These are phyloP conservation scores for Chalciporus piperatus DNA, from an alignment of 768 basidiomycete genomes.

Conservation along the genomic window DNA sequence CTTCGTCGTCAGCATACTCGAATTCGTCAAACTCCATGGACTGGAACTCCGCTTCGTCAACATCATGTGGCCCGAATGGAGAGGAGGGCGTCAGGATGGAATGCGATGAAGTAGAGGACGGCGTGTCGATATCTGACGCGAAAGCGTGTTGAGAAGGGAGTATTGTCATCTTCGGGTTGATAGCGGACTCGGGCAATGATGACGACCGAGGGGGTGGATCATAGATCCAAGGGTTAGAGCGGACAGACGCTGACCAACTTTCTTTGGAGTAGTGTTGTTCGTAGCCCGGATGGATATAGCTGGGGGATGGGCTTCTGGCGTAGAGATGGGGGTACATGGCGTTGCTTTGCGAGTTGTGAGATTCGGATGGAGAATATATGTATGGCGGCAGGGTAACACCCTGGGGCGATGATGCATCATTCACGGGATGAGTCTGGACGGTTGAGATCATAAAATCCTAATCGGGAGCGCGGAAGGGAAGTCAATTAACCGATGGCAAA, in stretches of 20 bases:
- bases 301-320: slow-evolving; percentile 19
- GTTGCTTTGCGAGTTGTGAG: slow-evolving; percentile 16
- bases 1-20: slow-evolving; percentile 32
- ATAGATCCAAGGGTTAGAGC: slow-evolving; percentile 17
- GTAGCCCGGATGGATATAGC: slow-evolving; percentile 20
- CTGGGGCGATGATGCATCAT: slow-evolving; percentile 22
- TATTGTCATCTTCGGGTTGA: slow-evolving; percentile 31
- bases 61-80: slow-evolving; percentile 23
- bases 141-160: slow-evolving; percentile 20
- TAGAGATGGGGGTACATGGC: slow-evolving; percentile 30
- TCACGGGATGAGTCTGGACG: slow-evolving; percentile 27
- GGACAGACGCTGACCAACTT: slow-evolving; percentile 8
- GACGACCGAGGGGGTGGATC: slow-evolving; percentile 16
- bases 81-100: slow-evolving; percentile 32
- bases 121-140: slow-evolving; percentile 29
- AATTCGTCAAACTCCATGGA: slow-evolving; percentile 32
- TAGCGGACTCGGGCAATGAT: slow-evolving; percentile 8
- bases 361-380: slow-evolving; percentile 32
- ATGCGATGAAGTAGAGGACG: slow-evolving; percentile 31
- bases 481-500: slow-evolving; percentile 18
- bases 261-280: slow-evolving; percentile 25
- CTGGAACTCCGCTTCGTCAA: slow-evolving; percentile 8
- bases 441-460: slow-evolving; percentile 31
- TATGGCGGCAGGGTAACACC: slow-evolving; percentile 24
- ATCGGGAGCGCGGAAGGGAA: slow-evolving; percentile 20